Conservation (phyloP, 148 eudicot species). For the Amaranthus cruentus region DNA sequence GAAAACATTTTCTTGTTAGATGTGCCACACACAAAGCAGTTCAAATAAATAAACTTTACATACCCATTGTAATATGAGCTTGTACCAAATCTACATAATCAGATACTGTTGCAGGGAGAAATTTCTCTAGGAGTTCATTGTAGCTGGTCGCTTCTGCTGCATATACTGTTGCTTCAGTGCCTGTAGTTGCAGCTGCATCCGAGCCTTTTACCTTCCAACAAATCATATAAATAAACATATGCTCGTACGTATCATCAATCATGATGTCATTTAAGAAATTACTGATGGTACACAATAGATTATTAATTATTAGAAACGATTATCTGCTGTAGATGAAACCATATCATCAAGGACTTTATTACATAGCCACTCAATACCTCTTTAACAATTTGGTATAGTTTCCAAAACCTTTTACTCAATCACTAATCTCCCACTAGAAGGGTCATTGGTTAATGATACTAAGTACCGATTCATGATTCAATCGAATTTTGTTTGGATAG, state of each 20-base stretch:
- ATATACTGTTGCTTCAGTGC: constrained; percentile 90
- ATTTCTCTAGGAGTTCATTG: constrained; percentile 77
- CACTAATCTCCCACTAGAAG: neutral
- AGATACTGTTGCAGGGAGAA: constrained; percentile 74
- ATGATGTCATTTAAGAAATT: neutral
- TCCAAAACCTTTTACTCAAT: neutral
- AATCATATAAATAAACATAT: neutral
- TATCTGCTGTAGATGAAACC: neutral
- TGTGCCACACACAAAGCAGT: constrained; percentile 1
- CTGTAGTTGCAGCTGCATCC: constrained; percentile 85
- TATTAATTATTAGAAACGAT: neutral
- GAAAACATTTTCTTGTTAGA: constrained; percentile 20
- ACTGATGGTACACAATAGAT: neutral
- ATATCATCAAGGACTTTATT: neutral
- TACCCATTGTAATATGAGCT: constrained; percentile 83
- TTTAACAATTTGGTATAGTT: neutral
- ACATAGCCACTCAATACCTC: neutral
- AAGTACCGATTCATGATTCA: neutral
- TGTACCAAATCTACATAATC: constrained; percentile 74
- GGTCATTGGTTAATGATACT: neutral
- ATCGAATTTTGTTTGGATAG: no score
- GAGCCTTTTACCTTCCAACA: constrained; percentile 74
- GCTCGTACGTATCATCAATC: neutral
- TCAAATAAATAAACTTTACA: constrained; percentile 20
- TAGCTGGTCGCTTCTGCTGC: constrained; percentile 90